A percentile compares a stretch with the other conserved stretches of the same genome.
Evolutionary conservation across 2,329 filamentous ascomycete genomes (phyloP).

Genomic region (Mollisiaceae sp.): DNA sequence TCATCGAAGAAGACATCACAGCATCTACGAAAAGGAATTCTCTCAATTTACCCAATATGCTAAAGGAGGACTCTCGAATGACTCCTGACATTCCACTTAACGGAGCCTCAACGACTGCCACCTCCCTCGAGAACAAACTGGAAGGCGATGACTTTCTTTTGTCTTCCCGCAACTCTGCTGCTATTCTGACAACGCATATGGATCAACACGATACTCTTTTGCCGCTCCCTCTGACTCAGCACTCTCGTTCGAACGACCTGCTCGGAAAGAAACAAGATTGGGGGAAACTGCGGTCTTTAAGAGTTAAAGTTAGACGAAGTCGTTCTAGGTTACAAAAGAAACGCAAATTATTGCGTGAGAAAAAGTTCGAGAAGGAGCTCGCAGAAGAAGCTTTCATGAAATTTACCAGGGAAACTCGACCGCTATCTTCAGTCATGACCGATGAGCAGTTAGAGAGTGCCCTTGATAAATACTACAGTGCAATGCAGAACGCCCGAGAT

Average conservation of each 20-base stretch:
- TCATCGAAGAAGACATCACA: too few relatives aligned
- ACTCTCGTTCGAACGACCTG: not conserved
- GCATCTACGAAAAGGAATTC: too few relatives aligned
- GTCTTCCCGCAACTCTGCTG: too few relatives aligned
- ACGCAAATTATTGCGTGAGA: slow-evolving; percentile 20
- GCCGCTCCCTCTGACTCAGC: too few relatives aligned
- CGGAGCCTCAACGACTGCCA: too few relatives aligned
- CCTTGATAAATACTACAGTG: slow-evolving; percentile 9
- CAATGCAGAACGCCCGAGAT: slow-evolving; percentile 26
- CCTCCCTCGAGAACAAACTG: too few relatives aligned
- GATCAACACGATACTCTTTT: too few relatives aligned
- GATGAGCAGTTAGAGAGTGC: not conserved
- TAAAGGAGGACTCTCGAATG: too few relatives aligned
- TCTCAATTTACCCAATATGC: too few relatives aligned
- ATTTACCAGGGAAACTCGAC: slow-evolving; percentile 16
- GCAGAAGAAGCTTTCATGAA: slow-evolving; percentile 29
- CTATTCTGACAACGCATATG: too few relatives aligned
- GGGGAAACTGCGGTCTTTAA: slow-evolving; percentile 9
- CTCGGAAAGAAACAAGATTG: slow-evolving; percentile 4
- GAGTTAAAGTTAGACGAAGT: slow-evolving; percentile 13
- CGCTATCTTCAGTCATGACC: not conserved
- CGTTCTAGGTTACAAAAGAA: slow-evolving; percentile 12
- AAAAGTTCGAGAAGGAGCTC: slow-evolving; percentile 13
- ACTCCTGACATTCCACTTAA: too few relatives aligned
- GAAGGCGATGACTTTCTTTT: too few relatives aligned